Percentiles rank a stretch among this genome's conserved stretches.
Conservation (phyloP, 345 rosid species). For the Atalantia buxifolia region DNA sequence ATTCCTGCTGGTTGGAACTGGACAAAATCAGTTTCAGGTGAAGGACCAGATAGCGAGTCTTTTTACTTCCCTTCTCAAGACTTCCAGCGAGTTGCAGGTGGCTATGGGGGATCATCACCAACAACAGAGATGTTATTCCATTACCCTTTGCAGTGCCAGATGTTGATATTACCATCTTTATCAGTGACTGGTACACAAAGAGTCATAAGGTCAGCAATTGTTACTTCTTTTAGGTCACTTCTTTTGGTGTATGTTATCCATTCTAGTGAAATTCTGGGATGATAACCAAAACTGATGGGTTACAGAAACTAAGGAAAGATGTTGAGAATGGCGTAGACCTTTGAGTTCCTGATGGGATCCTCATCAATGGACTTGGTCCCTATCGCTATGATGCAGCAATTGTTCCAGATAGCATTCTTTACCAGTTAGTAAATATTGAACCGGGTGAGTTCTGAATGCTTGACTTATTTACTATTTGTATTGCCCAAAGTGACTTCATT, state of each 20-base stretch:
- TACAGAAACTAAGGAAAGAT: constrained; percentile 70
- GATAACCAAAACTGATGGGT: constrained; percentile 10
- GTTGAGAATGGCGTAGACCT: constrained; percentile 53
- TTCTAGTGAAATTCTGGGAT: not conserved
- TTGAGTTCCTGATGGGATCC: constrained; percentile 72
- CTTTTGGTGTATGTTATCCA: constrained; percentile 1
- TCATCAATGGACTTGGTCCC: constrained; percentile 83
- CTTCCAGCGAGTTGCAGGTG: constrained; percentile 79
- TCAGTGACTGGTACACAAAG: constrained; percentile 73
- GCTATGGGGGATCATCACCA: constrained; percentile 71
- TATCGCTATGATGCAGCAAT: constrained; percentile 52
- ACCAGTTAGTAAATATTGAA: constrained; percentile 68
- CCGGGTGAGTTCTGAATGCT: constrained; percentile 48
- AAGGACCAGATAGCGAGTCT: constrained; percentile 87
- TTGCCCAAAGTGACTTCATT: not conserved
- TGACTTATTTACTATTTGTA: not conserved
- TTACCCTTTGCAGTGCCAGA: constrained; percentile 67
- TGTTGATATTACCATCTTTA: constrained; percentile 66
- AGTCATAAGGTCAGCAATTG: constrained; percentile 61
- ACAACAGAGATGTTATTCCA: constrained; percentile 62
- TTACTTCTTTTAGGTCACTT: not conserved
- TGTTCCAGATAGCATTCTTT: constrained; percentile 48
- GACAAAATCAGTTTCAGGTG: constrained; percentile 78
- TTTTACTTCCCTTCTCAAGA: constrained; percentile 65
- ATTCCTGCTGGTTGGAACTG: constrained; percentile 83